Percentiles rank a stretch among this genome's conserved stretches.
Evolutionary conservation across 169 alveolate species (phyloP).

Genomic region (Plasmodium berghei): DNA sequence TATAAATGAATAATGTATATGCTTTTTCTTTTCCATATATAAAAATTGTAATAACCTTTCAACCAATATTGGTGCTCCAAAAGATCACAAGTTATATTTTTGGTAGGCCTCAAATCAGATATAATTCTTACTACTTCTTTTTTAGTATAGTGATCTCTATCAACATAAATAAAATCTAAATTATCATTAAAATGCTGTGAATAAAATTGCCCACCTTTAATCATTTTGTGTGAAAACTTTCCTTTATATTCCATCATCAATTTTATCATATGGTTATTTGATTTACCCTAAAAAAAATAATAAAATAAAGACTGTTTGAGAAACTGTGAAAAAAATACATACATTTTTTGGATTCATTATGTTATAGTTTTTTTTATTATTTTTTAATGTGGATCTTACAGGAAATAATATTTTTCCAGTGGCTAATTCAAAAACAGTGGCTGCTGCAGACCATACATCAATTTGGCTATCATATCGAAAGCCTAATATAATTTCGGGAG

Average conservation of each 20-base stretch:
- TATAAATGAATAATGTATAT: too few relatives aligned
- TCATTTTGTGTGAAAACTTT: slow-evolving; percentile 92
- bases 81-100: slow-evolving; percentile 84
- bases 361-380: slow-evolving; percentile 25
- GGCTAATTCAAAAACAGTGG: slow-evolving; percentile 96
- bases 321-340: slow-evolving; percentile 83
- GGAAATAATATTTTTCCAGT: slow-evolving; percentile 97
- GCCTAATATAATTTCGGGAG: slow-evolving; percentile 98
- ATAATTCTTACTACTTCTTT: slow-evolving; percentile 84
- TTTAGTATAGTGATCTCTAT: slow-evolving; percentile 87
- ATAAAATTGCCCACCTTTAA: slow-evolving; percentile 90
- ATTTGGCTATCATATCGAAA: slow-evolving; percentile 91
- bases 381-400: slow-evolving; percentile 79
- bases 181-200: slow-evolving; percentile 90
- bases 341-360: slow-evolving; percentile 71
- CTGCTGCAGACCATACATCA: slow-evolving; percentile 98
- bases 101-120: slow-evolving; percentile 87
- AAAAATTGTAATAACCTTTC: slow-evolving; percentile 64
- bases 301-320: slow-evolving; percentile 25
- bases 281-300: slow-evolving; percentile 88
- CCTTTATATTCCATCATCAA: slow-evolving; percentile 96
- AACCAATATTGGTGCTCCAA: slow-evolving; percentile 86
- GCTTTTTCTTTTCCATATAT: background rate
- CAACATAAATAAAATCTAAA: slow-evolving; percentile 83
- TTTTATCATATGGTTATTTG: slow-evolving; percentile 97